Evolutionary conservation across 306 rosid genomes (phyloP), one percentile per base, ranked within the genome.

Genomic region (Trifolium repens): DNA sequence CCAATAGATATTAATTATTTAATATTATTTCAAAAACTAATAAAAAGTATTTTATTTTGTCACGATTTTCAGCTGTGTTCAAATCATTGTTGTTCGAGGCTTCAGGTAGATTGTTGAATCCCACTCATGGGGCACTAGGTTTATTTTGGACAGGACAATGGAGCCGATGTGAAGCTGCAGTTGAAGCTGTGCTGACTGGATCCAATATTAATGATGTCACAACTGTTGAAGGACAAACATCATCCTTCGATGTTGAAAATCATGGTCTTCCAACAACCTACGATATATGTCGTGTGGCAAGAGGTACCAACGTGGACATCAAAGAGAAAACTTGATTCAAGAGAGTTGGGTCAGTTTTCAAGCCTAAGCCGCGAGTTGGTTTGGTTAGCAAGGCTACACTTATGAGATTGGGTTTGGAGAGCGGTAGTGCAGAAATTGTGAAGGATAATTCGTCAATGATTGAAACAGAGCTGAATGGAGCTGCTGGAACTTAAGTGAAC

Each of bases 31-130:
- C 3, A 34, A 34, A 34, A 3, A 34, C 1, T 34, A 34, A 34
- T 34, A 34, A 34, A 34, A 34, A 40, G 44, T 15, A 2, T 50
- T 6, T 50, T 50, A n/a, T 50, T 2, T 54, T 54, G 0, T 3
- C 22, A 9, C 2, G 8, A 57, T 52, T 52, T 70, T 17, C 68
- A 91, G 91, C 82, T 37, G 84, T 87, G 26, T 92, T 92, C 71
- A 88, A 72, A 74, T 88, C 93, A 8, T 7, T 92, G 34, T 35
- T 90, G 79, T 87, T 87, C 17, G 97, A 90, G 70, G 89, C 96
- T 5, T 85, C 93, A 54, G 93, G 93, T 8, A 80, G 97, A 76
- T 75, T 88, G 34, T 86, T 87, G 78, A 84, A 87, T 81, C 97
- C 96, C 1, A 82, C 83, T 0, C 59, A 81, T 69, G 97, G 97